A percentile compares a stretch with the other conserved stretches of the same genome.
These are phyloP conservation scores for Saccharum hybrid DNA, from an alignment of 202 grass and related monocot genomes.

Conservation along the genomic window DNA sequence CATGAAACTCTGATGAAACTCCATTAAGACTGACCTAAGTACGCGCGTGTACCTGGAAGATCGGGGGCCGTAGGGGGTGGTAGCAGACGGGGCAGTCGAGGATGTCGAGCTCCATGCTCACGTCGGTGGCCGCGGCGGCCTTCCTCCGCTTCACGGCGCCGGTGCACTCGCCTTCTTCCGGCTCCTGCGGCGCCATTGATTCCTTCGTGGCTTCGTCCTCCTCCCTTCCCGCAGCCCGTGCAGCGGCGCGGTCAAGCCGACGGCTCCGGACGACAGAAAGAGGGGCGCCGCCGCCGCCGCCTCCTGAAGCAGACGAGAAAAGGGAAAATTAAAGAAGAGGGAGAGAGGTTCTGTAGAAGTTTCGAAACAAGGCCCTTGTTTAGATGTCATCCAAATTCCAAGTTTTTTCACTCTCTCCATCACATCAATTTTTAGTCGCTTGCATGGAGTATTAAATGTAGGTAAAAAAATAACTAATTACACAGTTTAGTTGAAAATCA, in stretches of 20 bases:
- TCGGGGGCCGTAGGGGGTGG: neutral
- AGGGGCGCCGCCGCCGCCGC: neutral
- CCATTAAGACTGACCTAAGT: neutral
- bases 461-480: too few relatives aligned
- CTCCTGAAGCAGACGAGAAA: neutral
- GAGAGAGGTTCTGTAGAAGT: neutral
- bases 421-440: too few relatives aligned
- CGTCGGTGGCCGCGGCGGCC: neutral
- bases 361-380: neutral
- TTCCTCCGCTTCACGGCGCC: neutral
- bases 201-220: neutral
- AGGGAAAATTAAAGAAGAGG: neutral
- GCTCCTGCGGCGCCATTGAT: neutral
- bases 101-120: conserved; percentile 23
- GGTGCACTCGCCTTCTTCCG: neutral
- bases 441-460: too few relatives aligned
- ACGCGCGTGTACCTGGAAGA: neutral
- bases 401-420: too few relatives aligned
- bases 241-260: too few relatives aligned
- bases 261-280: neutral
- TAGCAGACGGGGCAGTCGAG: conserved; percentile 41
- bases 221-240: neutral
- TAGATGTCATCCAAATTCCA: too few relatives aligned
- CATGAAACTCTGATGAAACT: too few relatives aligned
- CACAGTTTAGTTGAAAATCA: too few relatives aligned